A percentile compares a stretch with the other conserved stretches of the same genome.
phyloP scores from a whole-genome alignment of 768 basidiomycete species.

The Lactifluus hygrophoroides region DNA sequence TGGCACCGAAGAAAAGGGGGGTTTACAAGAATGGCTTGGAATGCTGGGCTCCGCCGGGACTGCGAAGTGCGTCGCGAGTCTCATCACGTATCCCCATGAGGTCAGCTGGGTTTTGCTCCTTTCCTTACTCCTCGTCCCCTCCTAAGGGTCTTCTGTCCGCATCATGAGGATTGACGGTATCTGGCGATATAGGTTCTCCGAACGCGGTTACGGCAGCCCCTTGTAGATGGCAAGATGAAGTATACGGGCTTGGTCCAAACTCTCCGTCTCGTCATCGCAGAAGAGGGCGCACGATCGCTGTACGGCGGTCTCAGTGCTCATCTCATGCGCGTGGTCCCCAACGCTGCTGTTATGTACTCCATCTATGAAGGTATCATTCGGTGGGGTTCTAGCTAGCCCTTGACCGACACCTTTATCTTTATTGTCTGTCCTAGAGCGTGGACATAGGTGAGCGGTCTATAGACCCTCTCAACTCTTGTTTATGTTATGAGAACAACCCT shows the following conservation, averaged over 20 bases:
- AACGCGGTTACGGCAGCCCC: conserved; percentile 86
- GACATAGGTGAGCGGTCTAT: conserved; percentile 1
- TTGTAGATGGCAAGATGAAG: conserved; percentile 65
- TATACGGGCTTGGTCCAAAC: conserved; percentile 87
- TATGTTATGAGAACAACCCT: not conserved
- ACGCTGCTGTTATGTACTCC: conserved; percentile 94
- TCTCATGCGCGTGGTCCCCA: conserved; percentile 93
- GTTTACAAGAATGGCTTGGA: conserved; percentile 58
- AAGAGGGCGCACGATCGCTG: conserved; percentile 79
- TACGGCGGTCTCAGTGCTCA: conserved; percentile 94
- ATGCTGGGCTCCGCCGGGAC: conserved; percentile 87
- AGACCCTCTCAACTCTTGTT: not conserved
- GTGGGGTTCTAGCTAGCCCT: conserved; percentile 33
- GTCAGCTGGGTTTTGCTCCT: conserved; percentile 35
- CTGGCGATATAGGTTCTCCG: conserved; percentile 59
- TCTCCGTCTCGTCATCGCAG: conserved; percentile 71
- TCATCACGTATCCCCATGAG: conserved; percentile 98
- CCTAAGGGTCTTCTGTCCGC: too few relatives aligned
- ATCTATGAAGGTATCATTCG: conserved; percentile 83
- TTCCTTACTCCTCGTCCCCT: too few relatives aligned
- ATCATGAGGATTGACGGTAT: not conserved
- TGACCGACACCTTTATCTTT: conserved; percentile 3
- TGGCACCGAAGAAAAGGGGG: conserved; percentile 46
- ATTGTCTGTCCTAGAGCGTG: not conserved
- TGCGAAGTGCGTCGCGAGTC: conserved; percentile 87